These are phyloP conservation scores for Metrosideros polymorpha DNA, from an alignment of 441 rosid species.

Conservation along the genomic window DNA sequence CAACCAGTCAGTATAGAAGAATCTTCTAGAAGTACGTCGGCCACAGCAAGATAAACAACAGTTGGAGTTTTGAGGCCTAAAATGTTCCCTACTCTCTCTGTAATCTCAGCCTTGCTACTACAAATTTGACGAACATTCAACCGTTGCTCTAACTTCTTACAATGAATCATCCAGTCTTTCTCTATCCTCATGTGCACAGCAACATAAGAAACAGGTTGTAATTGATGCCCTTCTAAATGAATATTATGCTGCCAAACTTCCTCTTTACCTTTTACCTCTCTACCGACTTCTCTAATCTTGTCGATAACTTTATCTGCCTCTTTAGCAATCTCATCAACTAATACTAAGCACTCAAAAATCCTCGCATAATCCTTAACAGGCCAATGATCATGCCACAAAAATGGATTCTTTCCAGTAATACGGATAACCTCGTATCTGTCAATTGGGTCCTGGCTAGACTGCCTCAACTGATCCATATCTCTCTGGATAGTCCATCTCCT, in stretches of 20 bases:
- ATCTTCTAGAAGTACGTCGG: conserved; percentile 70
- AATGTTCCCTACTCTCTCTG: conserved; percentile 69
- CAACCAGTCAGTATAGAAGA: conserved; percentile 64
- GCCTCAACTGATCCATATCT: conserved; percentile 66
- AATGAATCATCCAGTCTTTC: conserved; percentile 98
- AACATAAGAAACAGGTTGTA: conserved; percentile 26
- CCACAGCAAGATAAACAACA: conserved; percentile 79
- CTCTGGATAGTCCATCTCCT: conserved; percentile 81
- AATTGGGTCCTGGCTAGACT: conserved; percentile 19
- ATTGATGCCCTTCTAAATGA: neutral
- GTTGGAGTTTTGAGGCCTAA: conserved; percentile 29
- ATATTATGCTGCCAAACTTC: neutral
- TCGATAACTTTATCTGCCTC: conserved; percentile 76
- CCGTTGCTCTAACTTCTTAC: conserved; percentile 80
- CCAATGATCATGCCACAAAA: conserved; percentile 99
- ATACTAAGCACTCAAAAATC: conserved; percentile 75
- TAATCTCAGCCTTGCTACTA: conserved; percentile 81
- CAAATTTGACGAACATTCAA: conserved; percentile 58
- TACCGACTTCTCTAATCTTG: conserved; percentile 58
- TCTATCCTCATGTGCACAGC: conserved; percentile 99
- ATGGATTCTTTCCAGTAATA: conserved; percentile 72
- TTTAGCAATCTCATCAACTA: conserved; percentile 54
- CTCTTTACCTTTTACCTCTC: conserved; percentile 12
- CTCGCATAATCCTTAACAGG: conserved; percentile 78
- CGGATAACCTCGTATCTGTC: conserved; percentile 63